Evolutionary conservation across 2,329 filamentous ascomycete genomes (phyloP), one percentile per base, ranked within the genome.

Genomic region (Alternaria arborescens): DNA sequence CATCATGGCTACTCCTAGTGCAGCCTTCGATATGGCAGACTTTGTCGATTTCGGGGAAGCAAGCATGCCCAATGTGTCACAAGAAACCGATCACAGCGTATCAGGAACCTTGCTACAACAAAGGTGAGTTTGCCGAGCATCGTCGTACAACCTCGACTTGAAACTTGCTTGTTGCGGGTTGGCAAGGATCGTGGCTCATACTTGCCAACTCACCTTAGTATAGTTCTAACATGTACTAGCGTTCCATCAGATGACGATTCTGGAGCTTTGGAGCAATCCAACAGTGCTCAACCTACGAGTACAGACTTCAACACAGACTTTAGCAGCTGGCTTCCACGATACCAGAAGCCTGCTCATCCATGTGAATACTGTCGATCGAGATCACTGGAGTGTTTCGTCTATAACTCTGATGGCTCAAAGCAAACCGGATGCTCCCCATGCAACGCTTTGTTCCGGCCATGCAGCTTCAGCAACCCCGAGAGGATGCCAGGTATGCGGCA

Each of bases 351-450:
- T 7, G 73, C 77, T 34, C 74, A 80, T 50, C 73, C 81, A 30
- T 85, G 82, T 70, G 80, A 83, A 36, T 83, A 84, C 61, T 84
- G 82, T 65, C 74, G 78, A 24, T 80, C 79, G 2, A 80, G 72
- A 67, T 75, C 78, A n/a, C 77, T 84, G 36, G 77, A 82, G 55
- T 84, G 82, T 71, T 83, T 82, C 59, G 76, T 83, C 41, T 79
- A 78, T 26, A 77, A 77, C 55, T 63, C 68, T 38, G 78, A 77
- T 16, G 75, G 73, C 22, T 71, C 75, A 55, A 79, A 78, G 22
- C 77, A 80, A 40, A 71, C 74, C 8, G 74, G 71, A 26, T 84
- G 82, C 65, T 83, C 80, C 6, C 77, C 82, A 20, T 84, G 82
- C 70, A 79, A 78, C 50, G 79, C 81, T 40, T 70, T 84, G 32